Conservation (phyloP, 1,284 basidiomycete genomes). For the Singerocomus rubriflavus region DNA sequence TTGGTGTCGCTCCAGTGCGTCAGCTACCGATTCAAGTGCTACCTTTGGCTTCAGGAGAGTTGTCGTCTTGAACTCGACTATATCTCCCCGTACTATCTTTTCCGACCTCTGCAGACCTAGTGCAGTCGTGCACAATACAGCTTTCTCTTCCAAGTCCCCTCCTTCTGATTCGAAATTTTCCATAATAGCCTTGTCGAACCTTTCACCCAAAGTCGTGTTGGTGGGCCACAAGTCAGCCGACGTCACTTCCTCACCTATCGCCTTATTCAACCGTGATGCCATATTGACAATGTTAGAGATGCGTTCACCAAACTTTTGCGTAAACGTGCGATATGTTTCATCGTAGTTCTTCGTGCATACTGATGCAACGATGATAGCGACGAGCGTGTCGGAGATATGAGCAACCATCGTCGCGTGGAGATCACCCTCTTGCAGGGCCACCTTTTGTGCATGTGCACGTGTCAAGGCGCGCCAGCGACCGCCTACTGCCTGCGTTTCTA, state of each 20-base stretch:
- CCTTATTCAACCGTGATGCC: constrained; percentile 45
- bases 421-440: constrained; percentile 35
- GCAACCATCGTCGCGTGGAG: constrained; percentile 36
- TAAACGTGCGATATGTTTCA: constrained; percentile 25
- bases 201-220: constrained; percentile 36
- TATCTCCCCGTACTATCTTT: constrained; percentile 23
- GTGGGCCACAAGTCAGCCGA: constrained; percentile 48
- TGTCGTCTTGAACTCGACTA: constrained; percentile 24
- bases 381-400: constrained; percentile 40
- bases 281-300: constrained; percentile 41
- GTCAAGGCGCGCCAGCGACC: constrained; percentile 54
- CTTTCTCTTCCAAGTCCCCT: constrained; percentile 8
- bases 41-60: constrained; percentile 39
- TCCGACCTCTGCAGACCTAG: constrained; percentile 35
- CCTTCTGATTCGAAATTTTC: constrained; percentile 38
- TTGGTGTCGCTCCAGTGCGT: constrained; percentile 29
- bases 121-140: constrained; percentile 38
- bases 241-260: constrained; percentile 50
- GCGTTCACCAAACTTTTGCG: constrained; percentile 38
- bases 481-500: constrained; percentile 49
- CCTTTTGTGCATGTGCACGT: constrained; percentile 41
- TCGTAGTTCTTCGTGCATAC: constrained; percentile 36
- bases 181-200: constrained; percentile 43
- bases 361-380: constrained; percentile 43
- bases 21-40: constrained; percentile 34